Base-by-base conservation (phyloP, 2,329 filamentous ascomycete species). In the Trichoderma hamatum region DNA sequence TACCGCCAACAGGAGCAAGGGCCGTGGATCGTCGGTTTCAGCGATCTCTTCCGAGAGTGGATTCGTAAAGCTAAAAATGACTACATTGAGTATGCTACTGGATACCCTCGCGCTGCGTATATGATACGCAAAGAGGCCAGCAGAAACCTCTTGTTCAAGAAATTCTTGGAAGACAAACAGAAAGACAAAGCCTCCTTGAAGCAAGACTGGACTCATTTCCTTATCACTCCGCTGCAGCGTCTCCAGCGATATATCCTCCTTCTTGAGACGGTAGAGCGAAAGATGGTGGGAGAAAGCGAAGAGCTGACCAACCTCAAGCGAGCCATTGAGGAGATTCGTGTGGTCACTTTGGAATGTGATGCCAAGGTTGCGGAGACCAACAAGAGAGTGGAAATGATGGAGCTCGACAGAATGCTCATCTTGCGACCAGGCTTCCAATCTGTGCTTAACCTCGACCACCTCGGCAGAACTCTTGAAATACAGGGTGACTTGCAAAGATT, bases 11-110 rank as follows among this genome's bases (percentile, higher is more conserved):
- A 96, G 75, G 96, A 98, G 77, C 95, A 99, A 81, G 96, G 96
- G 0, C 96, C 96, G 0, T 99, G 94, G 89, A 90, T 99, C 69
- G 85, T 88, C 14, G 96, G 96, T 3, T 97, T 97, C 80, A 97
- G 94, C 77, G 96, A 98, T 76, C 93, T 99, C 61, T 98, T 99
- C 84, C 86, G 96, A 69, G 96, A 99, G 81, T 99, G 96, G 96
- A 97, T 98, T 71, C 89, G 96, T 72, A 98, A 97, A 79, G 96
- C 96, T 36, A 93, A 91, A 78, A 84, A 86, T 2, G 91, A 93
- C 13, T 99, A 98, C 77, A 89, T 97, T 70, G 94, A 97, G 69
- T 99, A 98, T 78, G 95, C 95, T 49, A 90, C 91, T 1, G 90
- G 90, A 0, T 98, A 96, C 74, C 95, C 95, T 0, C 89, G 90